Evolutionary conservation across 2,329 filamentous ascomycete genomes (phyloP), one percentile per base, ranked within the genome.

Genomic region (Xylariaceae sp.): DNA sequence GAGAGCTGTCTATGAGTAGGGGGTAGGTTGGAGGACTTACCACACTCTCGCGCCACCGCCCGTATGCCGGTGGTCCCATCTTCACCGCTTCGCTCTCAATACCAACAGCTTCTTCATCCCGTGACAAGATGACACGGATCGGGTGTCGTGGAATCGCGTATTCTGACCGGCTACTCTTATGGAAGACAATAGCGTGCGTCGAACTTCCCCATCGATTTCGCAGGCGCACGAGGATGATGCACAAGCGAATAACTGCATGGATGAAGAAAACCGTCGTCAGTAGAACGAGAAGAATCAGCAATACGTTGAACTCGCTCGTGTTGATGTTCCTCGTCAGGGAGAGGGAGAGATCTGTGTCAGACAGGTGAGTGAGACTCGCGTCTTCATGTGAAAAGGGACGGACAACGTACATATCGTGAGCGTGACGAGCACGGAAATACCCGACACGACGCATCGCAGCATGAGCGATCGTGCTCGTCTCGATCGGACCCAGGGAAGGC

Each of bases 11-110:
- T 48, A 13, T 48, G 47, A 30, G 3, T 6, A 30, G 3, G 23
- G 34, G 17, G 30, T 11, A 39, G 18, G 15, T n/a, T 13, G 42
- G 42, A 44, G 10, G 30, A 85, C 87, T 73, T 81, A 90, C 87
- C 74, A 94, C 89, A 68, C 88, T 93, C 72, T 87, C 86, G 55
- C 90, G 81, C 89, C 90, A 95, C 0, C 91, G 76, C 0, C 92
- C 92, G 70, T 96, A 96, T 1, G 90, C 90, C 0, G 92, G 92
- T 3, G 92, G 92, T 7, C 86, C 84, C 17, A 80, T 65, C 66
- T 86, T 85, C 48, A 76, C 75, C 0, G 81, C 75, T 60, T 84
- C 81, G 54, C 78, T 82, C 58, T 83, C 80, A 56, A 80, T 72
- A 2, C 81, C 82, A 1, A 77, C 81, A 15, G 83, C 82, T 68